phyloP scores from a whole-genome alignment of 306 rosid species.

The Dryas octopetala region DNA sequence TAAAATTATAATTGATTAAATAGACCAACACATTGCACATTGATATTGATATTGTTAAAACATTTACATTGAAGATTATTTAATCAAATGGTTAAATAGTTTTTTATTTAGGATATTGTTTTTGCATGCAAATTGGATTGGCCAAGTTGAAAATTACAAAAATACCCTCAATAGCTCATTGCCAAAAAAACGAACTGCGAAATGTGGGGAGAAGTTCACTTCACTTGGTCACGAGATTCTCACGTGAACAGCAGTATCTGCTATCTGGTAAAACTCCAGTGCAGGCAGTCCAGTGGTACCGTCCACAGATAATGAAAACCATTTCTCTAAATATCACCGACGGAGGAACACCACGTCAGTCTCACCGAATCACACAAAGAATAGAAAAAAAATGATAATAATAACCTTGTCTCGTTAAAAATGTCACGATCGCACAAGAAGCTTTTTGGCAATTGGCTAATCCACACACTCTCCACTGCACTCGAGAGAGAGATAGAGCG shows the following conservation, averaged over 20 bases:
- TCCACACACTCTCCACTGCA: background rate
- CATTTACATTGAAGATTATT: no score
- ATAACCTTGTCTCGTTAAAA: background rate
- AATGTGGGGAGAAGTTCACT: background rate
- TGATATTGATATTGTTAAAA: no score
- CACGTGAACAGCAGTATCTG: background rate
- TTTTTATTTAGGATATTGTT: no score
- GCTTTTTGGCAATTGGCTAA: background rate
- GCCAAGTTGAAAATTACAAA: no score
- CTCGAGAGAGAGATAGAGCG: slow-evolving; percentile 2
- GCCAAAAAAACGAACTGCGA: no score
- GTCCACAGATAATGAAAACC: background rate
- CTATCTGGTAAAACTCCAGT: background rate
- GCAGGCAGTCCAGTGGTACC: background rate
- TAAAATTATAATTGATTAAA: no score
- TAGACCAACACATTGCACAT: no score
- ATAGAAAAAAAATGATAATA: background rate
- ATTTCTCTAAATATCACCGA: slow-evolving; percentile 17
- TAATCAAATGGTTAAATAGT: no score
- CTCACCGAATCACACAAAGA: background rate
- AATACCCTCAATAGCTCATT: no score
- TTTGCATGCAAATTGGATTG: no score
- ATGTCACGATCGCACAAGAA: background rate
- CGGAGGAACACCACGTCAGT: slow-evolving; percentile 17
- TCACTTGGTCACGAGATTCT: background rate